Conservation (phyloP, 2,329 filamentous ascomycete species). For the Blastomyces percursus region DNA sequence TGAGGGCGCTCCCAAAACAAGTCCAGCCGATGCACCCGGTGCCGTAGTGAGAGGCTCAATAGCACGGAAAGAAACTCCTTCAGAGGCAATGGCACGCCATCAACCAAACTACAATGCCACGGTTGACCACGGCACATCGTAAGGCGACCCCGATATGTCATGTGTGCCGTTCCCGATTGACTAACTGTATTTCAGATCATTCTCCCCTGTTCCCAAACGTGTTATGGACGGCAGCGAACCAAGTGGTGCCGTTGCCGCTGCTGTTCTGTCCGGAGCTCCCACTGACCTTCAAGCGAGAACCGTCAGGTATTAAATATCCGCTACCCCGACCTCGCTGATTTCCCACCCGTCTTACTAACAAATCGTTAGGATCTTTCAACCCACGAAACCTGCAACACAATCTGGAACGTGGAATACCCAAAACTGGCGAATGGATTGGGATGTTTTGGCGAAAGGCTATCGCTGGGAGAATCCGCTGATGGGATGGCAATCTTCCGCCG, state of each 20-base stretch:
- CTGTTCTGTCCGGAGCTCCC: conserved; percentile 81
- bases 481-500: conserved; percentile 94
- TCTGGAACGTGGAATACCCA: conserved; percentile 76
- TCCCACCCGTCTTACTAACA: conserved; percentile 10
- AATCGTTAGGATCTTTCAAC: conserved; percentile 70
- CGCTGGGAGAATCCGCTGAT: conserved; percentile 98
- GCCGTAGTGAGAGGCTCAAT: conserved; percentile 32
- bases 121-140: conserved; percentile 87
- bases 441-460: conserved; percentile 81
- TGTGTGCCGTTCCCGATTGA: conserved; percentile 18
- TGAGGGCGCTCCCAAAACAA: conserved; percentile 32
- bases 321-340: neutral
- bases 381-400: conserved; percentile 89
- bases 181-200: conserved; percentile 57
- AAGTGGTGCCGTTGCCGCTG: conserved; percentile 61
- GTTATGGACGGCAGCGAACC: conserved; percentile 87
- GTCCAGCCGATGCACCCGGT: conserved; percentile 34
- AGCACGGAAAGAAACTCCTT: conserved; percentile 41
- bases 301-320: conserved; percentile 56
- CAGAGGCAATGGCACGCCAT: conserved; percentile 48
- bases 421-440: conserved; percentile 98
- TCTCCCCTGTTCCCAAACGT: conserved; percentile 79
- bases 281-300: conserved; percentile 87
- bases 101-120: conserved; percentile 71
- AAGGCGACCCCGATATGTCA: conserved; percentile 27